Evolutionary conservation across 2,329 filamentous ascomycete species (phyloP).

Genomic region (Endoconidiophora polonica): DNA sequence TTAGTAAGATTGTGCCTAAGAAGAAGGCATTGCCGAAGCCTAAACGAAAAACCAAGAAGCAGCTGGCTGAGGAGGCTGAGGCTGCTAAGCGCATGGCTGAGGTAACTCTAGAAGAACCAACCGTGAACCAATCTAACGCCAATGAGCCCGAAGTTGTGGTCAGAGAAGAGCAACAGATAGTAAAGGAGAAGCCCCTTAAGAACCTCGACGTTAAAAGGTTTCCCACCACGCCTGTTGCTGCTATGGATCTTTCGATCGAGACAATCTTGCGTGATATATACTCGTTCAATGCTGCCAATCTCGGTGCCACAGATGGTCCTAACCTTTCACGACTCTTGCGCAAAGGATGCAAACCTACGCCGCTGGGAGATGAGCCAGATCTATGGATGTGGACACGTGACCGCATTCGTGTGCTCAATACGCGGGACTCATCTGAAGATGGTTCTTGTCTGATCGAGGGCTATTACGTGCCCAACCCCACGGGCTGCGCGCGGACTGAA

Average conservation of each 20-base stretch:
- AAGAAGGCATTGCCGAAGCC: constrained; percentile 28
- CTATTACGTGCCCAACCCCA: constrained; percentile 70
- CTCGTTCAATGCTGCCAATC: constrained; percentile 26
- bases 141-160: constrained; percentile 28
- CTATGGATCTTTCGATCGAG: constrained; percentile 28
- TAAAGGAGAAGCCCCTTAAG: constrained; percentile 18
- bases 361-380: constrained; percentile 31
- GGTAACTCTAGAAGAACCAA: constrained; percentile 2
- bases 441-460: constrained; percentile 30
- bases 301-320: constrained; percentile 30
- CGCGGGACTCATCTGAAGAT: constrained; percentile 13
- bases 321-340: constrained; percentile 32
- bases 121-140: constrained; percentile 13
- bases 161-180: constrained; percentile 22
- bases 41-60: constrained; percentile 67
- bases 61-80: constrained; percentile 51
- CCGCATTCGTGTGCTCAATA: constrained; percentile 39
- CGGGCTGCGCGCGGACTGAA: constrained; percentile 80
- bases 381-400: constrained; percentile 42
- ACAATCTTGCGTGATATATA: constrained; percentile 25
- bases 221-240: constrained; percentile 30
- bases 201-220: constrained; percentile 30
- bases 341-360: constrained; percentile 25
- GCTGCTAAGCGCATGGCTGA: constrained; percentile 30
- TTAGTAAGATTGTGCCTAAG: constrained; percentile 39